Conservation (phyloP, 1,139 yeast species). For the Geotrichum reessii region DNA sequence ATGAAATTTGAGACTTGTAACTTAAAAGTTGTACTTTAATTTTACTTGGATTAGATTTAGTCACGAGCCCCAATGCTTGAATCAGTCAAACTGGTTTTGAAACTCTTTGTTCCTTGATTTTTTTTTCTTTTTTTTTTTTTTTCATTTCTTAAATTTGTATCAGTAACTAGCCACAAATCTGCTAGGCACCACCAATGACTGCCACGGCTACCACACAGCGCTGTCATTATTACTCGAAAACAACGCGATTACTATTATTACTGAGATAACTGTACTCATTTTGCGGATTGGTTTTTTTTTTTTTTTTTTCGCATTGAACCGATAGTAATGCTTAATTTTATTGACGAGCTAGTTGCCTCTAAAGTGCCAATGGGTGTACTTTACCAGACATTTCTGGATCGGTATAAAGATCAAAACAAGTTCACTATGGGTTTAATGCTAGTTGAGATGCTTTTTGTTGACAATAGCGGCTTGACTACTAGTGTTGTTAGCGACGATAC, state of each 20-base stretch:
- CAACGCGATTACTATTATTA: not conserved
- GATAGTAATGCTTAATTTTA: conserved; percentile 3
- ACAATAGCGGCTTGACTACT: not conserved
- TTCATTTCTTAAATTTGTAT: not conserved
- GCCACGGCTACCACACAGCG: not conserved
- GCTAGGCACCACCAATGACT: not conserved
- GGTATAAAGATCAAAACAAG: not conserved
- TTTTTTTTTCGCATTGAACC: not conserved
- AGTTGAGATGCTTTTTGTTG: conserved; percentile 8
- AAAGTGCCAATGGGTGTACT: conserved; percentile 17
- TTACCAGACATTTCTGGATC: conserved; percentile 12
- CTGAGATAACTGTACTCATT: not conserved
- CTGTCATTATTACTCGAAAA: not conserved
- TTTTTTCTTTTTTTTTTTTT: not conserved
- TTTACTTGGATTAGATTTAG: not conserved
- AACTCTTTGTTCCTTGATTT: too few species aligned
- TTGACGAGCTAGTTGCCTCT: conserved; percentile 10
- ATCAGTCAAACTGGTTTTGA: too few species aligned
- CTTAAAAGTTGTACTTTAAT: too few species aligned
- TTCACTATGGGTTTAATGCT: not conserved
- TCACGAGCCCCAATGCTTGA: not conserved
- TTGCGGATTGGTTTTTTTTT: too few species aligned
- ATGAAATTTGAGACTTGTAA: too few species aligned
- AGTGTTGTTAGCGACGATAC: not conserved
- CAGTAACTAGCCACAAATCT: not conserved